Conservation (phyloP, 352 stramenopile genomes). For the Pythium dissotocum region DNA sequence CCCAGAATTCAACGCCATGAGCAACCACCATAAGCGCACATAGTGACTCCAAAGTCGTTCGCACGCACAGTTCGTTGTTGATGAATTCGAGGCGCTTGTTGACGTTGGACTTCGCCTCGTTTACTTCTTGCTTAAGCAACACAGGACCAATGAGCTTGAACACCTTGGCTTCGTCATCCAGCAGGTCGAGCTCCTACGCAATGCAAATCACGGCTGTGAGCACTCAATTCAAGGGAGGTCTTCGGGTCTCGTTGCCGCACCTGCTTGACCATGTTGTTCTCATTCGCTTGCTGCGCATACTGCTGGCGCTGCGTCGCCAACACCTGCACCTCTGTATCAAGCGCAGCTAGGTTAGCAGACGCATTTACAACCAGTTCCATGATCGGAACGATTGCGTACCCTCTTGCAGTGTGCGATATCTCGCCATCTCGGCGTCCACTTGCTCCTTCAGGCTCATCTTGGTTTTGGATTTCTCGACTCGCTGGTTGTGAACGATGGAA, state of each 20-base stretch:
- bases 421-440: slow-evolving; percentile 87
- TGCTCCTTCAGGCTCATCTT: slow-evolving; percentile 60
- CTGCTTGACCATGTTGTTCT: slow-evolving; percentile 97
- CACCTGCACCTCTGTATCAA: slow-evolving; percentile 64
- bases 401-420: slow-evolving; percentile 92
- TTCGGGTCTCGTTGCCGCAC: slow-evolving; percentile 10
- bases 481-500: slow-evolving; percentile 3
- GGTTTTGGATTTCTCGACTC: slow-evolving; percentile 16
- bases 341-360: neutral
- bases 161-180: slow-evolving; percentile 87
- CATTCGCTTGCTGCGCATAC: slow-evolving; percentile 92
- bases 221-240: neutral
- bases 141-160: slow-evolving; percentile 96
- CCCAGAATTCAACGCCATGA: neutral
- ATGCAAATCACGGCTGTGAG: neutral
- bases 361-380: neutral
- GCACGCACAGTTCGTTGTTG: slow-evolving; percentile 87
- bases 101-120: slow-evolving; percentile 94
- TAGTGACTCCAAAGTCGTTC: neutral
- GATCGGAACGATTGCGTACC: slow-evolving; percentile 31
- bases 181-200: slow-evolving; percentile 76
- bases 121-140: slow-evolving; percentile 94
- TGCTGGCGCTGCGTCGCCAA: slow-evolving; percentile 87
- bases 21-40: neutral
- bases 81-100: slow-evolving; percentile 97